phyloP scores from a whole-genome alignment of 2,329 filamentous ascomycete species.

The Geoglossum cookeanum region DNA sequence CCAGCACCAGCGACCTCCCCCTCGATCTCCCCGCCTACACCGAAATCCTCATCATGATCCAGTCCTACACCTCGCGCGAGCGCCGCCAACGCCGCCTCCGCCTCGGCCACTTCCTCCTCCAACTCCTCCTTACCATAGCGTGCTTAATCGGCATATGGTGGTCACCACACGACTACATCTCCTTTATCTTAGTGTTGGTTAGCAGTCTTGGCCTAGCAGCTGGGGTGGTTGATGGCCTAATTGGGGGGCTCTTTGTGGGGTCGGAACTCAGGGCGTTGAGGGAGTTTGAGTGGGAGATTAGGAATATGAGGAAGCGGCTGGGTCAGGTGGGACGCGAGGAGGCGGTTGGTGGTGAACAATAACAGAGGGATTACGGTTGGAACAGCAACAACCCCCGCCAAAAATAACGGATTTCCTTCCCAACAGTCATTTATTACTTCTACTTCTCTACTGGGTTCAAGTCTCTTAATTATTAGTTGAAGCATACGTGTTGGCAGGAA shows the following conservation, averaged over 20 bases:
- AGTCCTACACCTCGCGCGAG: constrained; percentile 52
- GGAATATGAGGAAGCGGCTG: constrained; percentile 27
- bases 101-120: constrained; percentile 50
- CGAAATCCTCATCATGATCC: constrained; percentile 52
- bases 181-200: constrained; percentile 63
- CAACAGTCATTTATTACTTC: too few relatives aligned
- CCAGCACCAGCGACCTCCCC: constrained; percentile 17
- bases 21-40: constrained; percentile 33
- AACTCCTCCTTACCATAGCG: constrained; percentile 47
- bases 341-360: not conserved
- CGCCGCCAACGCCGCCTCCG: constrained; percentile 52
- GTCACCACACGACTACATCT: constrained; percentile 53
- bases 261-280: constrained; percentile 64
- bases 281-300: constrained; percentile 89
- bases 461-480: too few relatives aligned
- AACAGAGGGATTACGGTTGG: not conserved
- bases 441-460: too few relatives aligned
- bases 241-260: constrained; percentile 72
- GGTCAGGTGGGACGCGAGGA: too few relatives aligned
- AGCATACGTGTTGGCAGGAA: too few relatives aligned
- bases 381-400: too few relatives aligned
- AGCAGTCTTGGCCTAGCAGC: constrained; percentile 58
- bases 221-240: constrained; percentile 66
- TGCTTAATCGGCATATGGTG: constrained; percentile 79
- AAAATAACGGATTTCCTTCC: too few relatives aligned